A percentile compares a stretch with the other conserved stretches of the same genome.
phyloP scores from a whole-genome alignment of 257 asterid genomes.

The Lantana camara region DNA sequence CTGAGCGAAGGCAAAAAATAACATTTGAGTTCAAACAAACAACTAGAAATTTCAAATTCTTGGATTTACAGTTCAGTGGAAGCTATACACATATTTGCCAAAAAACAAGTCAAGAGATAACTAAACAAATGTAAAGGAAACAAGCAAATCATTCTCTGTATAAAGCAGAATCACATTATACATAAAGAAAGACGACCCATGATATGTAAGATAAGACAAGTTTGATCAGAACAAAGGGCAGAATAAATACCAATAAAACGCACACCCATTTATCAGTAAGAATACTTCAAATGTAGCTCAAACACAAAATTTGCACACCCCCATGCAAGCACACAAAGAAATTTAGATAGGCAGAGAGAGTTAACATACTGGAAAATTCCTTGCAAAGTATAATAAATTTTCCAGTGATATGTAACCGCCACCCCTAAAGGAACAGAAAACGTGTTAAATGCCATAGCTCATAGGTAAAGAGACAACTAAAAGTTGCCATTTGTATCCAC shows the following conservation, averaged over 20 bases:
- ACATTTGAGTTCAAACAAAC: neutral
- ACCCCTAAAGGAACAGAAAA: slow-evolving; percentile 60
- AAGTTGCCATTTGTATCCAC: slow-evolving; percentile 1
- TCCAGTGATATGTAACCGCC: slow-evolving; percentile 97
- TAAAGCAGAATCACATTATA: neutral
- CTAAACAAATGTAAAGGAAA: neutral
- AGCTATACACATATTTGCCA: neutral
- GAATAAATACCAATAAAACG: too few relatives aligned
- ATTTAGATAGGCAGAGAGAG: slow-evolving; percentile 24
- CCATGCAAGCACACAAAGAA: neutral
- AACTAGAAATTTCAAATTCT: neutral
- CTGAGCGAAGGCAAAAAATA: neutral
- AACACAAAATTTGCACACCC: neutral
- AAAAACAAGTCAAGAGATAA: neutral
- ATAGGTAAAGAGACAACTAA: neutral
- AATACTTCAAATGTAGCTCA: neutral
- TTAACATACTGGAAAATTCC: slow-evolving; percentile 79
- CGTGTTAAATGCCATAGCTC: slow-evolving; percentile 19
- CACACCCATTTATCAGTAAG: too few relatives aligned
- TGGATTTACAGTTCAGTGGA: neutral
- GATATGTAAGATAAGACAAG: too few relatives aligned
- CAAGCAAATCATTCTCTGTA: neutral
- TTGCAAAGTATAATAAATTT: slow-evolving; percentile 82
- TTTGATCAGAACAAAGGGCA: too few relatives aligned
- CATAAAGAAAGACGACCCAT: too few relatives aligned